These are phyloP conservation scores for Dendrobium catenatum DNA, from an alignment of 106 monocot species.

Conservation along the genomic window DNA sequence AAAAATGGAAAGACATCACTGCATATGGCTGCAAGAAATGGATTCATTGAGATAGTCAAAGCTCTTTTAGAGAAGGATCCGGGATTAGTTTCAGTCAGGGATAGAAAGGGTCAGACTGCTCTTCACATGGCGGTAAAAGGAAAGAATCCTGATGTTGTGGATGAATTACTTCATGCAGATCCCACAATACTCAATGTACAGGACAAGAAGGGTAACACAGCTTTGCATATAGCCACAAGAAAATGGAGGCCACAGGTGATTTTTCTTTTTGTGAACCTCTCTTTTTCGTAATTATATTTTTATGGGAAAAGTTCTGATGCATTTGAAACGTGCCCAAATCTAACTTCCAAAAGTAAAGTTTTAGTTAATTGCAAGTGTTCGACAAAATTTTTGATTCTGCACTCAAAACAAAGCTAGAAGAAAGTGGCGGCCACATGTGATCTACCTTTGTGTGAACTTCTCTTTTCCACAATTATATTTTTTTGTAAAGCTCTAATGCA, in stretches of 20 bases:
- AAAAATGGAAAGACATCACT: conserved; percentile 95
- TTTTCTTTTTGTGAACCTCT: background rate
- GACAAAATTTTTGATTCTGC: no score
- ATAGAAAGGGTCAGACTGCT: conserved; percentile 94
- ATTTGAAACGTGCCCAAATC: background rate
- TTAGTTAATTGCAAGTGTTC: background rate
- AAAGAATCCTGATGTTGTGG: conserved; percentile 54
- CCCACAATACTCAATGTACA: conserved; percentile 68
- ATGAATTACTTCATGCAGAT: conserved; percentile 61
- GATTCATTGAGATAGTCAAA: conserved; percentile 54
- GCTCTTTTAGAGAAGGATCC: conserved; percentile 69
- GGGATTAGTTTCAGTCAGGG: conserved; percentile 58
- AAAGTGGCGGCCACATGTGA: conserved; percentile 89
- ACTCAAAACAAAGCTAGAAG: conserved; percentile 39
- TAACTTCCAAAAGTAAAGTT: background rate
- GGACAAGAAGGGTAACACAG: conserved; percentile 97
- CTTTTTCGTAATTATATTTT: background rate
- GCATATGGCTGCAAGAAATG: conserved; percentile 74
- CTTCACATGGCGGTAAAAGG: conserved; percentile 99
- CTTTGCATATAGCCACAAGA: conserved; percentile 89
- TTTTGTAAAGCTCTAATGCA: background rate
- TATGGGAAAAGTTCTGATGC: background rate
- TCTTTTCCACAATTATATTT: background rate
- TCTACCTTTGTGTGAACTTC: background rate
- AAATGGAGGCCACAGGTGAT: conserved; percentile 92